Evolutionary conservation across 257 asterid genomes (phyloP).

Genomic region (Solanum boliviense): DNA sequence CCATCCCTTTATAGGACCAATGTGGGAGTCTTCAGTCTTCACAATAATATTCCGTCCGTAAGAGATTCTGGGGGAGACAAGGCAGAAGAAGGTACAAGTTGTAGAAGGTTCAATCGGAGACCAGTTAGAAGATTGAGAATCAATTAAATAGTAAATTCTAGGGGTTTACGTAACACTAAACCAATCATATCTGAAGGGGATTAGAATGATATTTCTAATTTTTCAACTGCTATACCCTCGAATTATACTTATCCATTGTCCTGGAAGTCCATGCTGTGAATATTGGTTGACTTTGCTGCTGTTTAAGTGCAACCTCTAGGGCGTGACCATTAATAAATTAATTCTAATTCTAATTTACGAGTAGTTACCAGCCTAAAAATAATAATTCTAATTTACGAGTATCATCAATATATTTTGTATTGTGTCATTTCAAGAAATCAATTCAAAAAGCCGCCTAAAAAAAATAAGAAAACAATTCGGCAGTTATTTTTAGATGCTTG

Average conservation of each 20-base stretch:
- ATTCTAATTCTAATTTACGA: neutral
- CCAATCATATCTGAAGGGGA: neutral
- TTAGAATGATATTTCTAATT: neutral
- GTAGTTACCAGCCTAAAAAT: neutral
- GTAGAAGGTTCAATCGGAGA: neutral
- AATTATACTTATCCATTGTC: neutral
- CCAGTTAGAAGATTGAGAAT: neutral
- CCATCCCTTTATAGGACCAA: neutral
- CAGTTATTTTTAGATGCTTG: neutral
- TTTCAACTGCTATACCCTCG: neutral
- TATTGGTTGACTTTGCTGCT: neutral
- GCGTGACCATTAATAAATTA: neutral
- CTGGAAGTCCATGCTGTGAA: neutral
- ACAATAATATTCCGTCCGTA: neutral
- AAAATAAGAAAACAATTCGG: neutral
- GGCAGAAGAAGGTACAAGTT: neutral
- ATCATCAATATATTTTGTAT: neutral
- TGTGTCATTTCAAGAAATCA: neutral
- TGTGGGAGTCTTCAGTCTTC: neutral
- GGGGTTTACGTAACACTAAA: neutral
- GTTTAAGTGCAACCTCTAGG: neutral
- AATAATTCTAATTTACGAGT: neutral
- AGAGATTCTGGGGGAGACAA: neutral
- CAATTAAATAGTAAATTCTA: neutral
- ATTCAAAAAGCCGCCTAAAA: neutral